Evolutionary conservation across 129 eudicot species (phyloP).

Genomic region (Mikania micrantha): DNA sequence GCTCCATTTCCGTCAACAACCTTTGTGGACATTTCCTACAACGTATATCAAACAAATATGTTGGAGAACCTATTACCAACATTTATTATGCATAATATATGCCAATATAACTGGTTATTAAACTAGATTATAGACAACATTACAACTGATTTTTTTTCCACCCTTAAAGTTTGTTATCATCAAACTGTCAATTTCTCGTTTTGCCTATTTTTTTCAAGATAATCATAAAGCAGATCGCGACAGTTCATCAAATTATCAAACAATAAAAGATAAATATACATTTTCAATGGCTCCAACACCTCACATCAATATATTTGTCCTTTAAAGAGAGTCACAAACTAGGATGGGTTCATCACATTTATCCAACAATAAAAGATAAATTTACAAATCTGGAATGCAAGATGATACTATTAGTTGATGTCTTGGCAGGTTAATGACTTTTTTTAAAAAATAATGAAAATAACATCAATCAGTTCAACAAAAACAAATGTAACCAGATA

Average conservation of each 20-base stretch:
- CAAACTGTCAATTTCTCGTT: background rate
- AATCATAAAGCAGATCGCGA: background rate
- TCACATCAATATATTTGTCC: no score
- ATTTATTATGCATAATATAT: background rate
- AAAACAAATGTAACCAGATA: background rate
- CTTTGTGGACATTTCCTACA: conserved; percentile 65
- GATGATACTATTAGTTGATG: background rate
- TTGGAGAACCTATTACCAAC: background rate
- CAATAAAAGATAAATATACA: conserved; percentile 1
- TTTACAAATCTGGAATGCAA: background rate
- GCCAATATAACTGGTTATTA: background rate
- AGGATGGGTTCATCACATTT: background rate
- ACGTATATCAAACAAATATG: background rate
- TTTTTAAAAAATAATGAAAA: background rate
- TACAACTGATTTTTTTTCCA: background rate
- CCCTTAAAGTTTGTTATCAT: background rate
- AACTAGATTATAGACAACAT: background rate
- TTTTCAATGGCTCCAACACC: no score
- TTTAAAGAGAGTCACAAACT: no score
- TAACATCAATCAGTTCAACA: background rate
- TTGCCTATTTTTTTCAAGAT: background rate
- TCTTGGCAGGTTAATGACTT: background rate
- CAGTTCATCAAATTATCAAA: background rate
- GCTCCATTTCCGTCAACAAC: conserved; percentile 62
- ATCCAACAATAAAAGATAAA: background rate